A percentile compares a stretch with the other conserved stretches of the same genome.
phyloP scores from a whole-genome alignment of 2,329 filamentous ascomycete species.

The Stagonosporopsis rhizophila region DNA sequence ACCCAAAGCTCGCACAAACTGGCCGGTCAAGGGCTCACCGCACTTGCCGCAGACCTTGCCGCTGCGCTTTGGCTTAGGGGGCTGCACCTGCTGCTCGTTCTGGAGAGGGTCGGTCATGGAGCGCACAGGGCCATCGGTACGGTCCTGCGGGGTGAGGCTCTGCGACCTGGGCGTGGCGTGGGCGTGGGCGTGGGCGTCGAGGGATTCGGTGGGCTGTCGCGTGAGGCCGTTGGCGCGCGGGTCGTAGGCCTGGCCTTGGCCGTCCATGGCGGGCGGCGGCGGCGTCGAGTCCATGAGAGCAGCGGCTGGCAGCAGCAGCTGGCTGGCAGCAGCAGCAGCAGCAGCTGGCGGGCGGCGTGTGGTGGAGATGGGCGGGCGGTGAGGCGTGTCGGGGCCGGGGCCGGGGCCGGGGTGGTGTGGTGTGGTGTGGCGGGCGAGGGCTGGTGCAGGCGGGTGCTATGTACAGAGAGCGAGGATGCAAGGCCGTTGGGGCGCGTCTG shows the following conservation, averaged over 20 bases:
- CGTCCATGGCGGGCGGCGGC: slow-evolving; percentile 44
- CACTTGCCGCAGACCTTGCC: slow-evolving; percentile 77
- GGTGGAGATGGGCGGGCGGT: background rate
- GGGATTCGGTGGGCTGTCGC: slow-evolving; percentile 40
- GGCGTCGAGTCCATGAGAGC: no score
- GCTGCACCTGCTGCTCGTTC: slow-evolving; percentile 25
- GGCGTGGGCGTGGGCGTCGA: slow-evolving; percentile 27
- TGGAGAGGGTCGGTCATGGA: slow-evolving; percentile 42
- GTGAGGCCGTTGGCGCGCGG: slow-evolving; percentile 42
- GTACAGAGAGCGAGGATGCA: no score
- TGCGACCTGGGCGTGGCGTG: slow-evolving; percentile 18
- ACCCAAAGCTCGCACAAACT: slow-evolving; percentile 92
- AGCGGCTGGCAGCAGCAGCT: background rate
- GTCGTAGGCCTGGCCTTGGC: slow-evolving; percentile 40
- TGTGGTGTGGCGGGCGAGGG: no score
- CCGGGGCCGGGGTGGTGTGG: no score
- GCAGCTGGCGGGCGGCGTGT: slow-evolving; percentile 25
- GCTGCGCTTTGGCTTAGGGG: slow-evolving; percentile 40
- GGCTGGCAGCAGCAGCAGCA: no score
- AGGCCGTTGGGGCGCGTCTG: no score
- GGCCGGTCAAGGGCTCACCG: slow-evolving; percentile 83
- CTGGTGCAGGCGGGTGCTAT: no score
- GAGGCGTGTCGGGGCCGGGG: no score
- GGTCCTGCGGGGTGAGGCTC: slow-evolving; percentile 34
- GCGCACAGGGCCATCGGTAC: slow-evolving; percentile 30